Evolutionary conservation across 2,329 filamentous ascomycete species (phyloP), one percentile per base, ranked within the genome.

Genomic region (Colletotrichum sidae): DNA sequence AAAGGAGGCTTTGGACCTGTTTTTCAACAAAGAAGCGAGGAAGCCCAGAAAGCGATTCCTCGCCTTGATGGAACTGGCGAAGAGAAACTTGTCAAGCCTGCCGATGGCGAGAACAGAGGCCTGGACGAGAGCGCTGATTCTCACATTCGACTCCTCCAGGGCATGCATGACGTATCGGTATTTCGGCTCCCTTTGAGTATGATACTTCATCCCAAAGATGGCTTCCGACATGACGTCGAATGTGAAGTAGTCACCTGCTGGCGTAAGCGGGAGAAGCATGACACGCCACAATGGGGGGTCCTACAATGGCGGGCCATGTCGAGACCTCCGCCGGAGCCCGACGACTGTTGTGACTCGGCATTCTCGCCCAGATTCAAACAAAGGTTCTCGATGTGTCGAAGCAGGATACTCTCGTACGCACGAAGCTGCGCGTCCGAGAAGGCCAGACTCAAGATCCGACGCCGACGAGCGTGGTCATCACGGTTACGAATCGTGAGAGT

Each of bases 341-440:
- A 45, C 7, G 12, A 45, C 68, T 61, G n/a, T 55, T 62, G 9
- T 35, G 38, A 38, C 46, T 55, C 9, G 39, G 64, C n/a, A 72
- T 59, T n/a, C 52, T 61, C 55, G 69, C 25, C 49, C 63, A 71
- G 25, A 55, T 62, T 44, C 37, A 39, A 35, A 46, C 64, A 55
- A 70, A 73, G 12, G 0, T 17, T 39, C 2, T 70, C 63, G 2
- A 75, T 57, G 10, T 71, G 65, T 4, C 65, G 49, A 55, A 75
- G 72, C 8, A 71, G 67, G 4, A 59, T 68, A 6, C 66, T 64
- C n/a, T 71, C 70, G 25, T 70, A 70, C 3, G 49, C 15, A 8
- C 70, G 68, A n/a, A 70, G 25, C 37, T 49, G 69, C 2, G 59
- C 59, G 13, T 73, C 72, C 1, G 73, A 74, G 42, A 74, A 71